phyloP scores from a whole-genome alignment of 768 basidiomycete genomes.

The Trametes maxima region DNA sequence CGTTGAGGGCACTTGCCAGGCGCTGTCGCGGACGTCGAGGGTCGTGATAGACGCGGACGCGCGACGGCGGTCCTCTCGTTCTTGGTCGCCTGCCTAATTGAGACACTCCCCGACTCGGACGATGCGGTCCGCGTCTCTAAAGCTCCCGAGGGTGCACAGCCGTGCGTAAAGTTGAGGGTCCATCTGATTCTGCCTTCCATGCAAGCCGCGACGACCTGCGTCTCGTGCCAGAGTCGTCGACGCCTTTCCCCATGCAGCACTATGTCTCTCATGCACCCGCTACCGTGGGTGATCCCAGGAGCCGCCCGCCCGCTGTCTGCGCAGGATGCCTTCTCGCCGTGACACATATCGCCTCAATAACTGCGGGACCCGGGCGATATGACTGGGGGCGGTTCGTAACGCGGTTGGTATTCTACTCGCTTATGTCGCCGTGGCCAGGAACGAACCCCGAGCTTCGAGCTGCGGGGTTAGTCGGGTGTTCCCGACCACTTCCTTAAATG shows the following conservation, averaged over 20 bases:
- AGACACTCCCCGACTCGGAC: neutral
- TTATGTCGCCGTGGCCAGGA: neutral
- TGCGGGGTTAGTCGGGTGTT: neutral
- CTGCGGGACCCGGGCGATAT: neutral
- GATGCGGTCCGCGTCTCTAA: conserved; percentile 6
- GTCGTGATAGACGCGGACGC: neutral
- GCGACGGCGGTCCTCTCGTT: conserved; percentile 1
- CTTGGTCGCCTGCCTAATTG: conserved; percentile 17
- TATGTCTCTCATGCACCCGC: neutral
- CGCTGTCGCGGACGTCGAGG: neutral
- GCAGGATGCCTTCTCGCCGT: neutral
- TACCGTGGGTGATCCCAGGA: conserved; percentile 1
- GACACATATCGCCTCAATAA: neutral
- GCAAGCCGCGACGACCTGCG: neutral
- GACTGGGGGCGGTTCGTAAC: no score
- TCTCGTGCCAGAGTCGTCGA: neutral
- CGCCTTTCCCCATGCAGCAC: neutral
- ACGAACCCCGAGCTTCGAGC: neutral
- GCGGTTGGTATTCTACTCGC: neutral
- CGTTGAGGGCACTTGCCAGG: neutral
- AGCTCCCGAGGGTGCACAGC: conserved; percentile 16
- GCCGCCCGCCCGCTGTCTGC: no score
- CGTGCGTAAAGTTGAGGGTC: conserved; percentile 8
- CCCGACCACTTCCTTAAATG: neutral
- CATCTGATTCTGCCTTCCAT: conserved; percentile 7